Evolutionary conservation across 768 basidiomycete genomes (phyloP).

Genomic region (Neoboletus magnificus): DNA sequence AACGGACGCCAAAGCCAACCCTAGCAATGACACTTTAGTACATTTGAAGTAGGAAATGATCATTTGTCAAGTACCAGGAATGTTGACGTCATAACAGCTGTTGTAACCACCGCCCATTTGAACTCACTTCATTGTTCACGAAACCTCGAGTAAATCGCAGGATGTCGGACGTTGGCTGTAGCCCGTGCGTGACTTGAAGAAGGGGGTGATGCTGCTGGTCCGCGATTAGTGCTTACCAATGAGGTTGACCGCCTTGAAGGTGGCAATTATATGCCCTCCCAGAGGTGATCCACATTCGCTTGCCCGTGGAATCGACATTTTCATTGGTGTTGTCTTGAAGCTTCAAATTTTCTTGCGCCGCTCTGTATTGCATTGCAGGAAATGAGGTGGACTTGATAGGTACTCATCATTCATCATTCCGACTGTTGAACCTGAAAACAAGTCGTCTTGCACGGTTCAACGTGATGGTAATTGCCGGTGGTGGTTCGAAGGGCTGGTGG

Average conservation of each 20-base stretch:
- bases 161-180: not conserved
- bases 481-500: not conserved
- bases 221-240: too few species aligned
- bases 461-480: too few species aligned
- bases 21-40: not conserved
- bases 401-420: not conserved
- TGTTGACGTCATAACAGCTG: not conserved
- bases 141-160: not conserved
- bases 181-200: not conserved
- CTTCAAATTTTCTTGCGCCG: not conserved
- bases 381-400: not conserved
- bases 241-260: not conserved
- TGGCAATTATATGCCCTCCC: not conserved
- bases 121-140: not conserved
- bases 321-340: not conserved
- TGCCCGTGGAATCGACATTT: not conserved
- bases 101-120: not conserved
- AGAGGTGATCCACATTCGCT: not conserved
- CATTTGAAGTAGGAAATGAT: not conserved
- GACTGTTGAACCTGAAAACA: not conserved
- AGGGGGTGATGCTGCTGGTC: not conserved
- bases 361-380: not conserved
- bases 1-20: not conserved
- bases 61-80: not conserved
- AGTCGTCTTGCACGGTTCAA: not conserved